Conservation (phyloP, 345 rosid genomes). For the Melaleuca quinquenervia region DNA sequence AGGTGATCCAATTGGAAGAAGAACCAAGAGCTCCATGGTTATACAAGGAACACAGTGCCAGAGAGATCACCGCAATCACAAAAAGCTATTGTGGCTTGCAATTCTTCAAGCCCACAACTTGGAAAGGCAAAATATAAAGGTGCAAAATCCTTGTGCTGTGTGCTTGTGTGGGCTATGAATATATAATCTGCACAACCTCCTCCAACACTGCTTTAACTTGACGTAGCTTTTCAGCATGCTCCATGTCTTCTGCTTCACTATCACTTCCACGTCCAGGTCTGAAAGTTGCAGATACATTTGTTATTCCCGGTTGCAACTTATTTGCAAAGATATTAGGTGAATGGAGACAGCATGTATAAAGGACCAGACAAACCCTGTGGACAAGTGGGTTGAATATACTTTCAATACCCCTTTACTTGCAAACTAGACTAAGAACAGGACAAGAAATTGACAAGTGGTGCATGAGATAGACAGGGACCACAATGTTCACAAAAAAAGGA, state of each 20-base stretch:
- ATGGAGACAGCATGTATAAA: not conserved
- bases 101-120: not conserved
- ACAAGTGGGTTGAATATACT: not conserved
- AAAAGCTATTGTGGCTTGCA: not conserved
- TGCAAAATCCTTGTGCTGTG: not conserved
- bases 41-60: not conserved
- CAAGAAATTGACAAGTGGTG: not conserved
- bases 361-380: not conserved
- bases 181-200: conserved; percentile 45
- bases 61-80: not conserved
- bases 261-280: conserved; percentile 95
- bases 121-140: not conserved
- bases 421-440: not conserved
- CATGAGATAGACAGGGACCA: not conserved
- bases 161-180: not conserved
- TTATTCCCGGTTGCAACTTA: not conserved
- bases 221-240: conserved; percentile 99
- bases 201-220: conserved; percentile 99
- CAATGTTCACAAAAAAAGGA: not conserved
- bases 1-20: not conserved
- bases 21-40: not conserved
- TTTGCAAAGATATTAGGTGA: not conserved
- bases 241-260: conserved; percentile 96
- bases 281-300: not conserved
- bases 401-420: not conserved